Conservation (phyloP, 805 yeast genomes). For the Wickerhamomyces strasburgensis region DNA sequence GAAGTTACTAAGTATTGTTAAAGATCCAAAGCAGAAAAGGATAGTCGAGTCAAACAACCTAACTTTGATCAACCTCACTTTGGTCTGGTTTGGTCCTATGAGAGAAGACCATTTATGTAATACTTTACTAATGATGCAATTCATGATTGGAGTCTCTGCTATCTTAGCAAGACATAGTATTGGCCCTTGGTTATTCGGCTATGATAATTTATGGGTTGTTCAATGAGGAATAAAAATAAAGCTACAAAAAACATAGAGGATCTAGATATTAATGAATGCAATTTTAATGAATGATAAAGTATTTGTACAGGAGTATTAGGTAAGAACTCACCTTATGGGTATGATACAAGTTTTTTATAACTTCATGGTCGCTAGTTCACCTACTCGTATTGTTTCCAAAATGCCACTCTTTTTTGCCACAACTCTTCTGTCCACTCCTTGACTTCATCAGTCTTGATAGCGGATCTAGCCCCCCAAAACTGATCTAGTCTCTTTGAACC, state of each 20-base stretch:
- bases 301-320: too few species aligned
- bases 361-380: not conserved
- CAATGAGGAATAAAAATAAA: slow-evolving; percentile 9
- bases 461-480: slow-evolving; percentile 56
- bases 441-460: slow-evolving; percentile 70
- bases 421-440: slow-evolving; percentile 62
- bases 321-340: too few species aligned
- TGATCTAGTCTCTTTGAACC: slow-evolving; percentile 58
- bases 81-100: slow-evolving; percentile 88
- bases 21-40: slow-evolving; percentile 22
- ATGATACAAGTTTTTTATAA: too few species aligned
- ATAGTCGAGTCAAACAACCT: slow-evolving; percentile 43
- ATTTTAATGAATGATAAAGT: too few species aligned
- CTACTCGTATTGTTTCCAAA: slow-evolving; percentile 29
- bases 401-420: slow-evolving; percentile 39
- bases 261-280: not conserved
- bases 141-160: slow-evolving; percentile 59
- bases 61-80: slow-evolving; percentile 77
- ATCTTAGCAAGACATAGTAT: slow-evolving; percentile 72
- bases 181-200: slow-evolving; percentile 84
- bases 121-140: slow-evolving; percentile 56
- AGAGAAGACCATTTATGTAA: slow-evolving; percentile 75
- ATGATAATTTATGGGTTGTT: slow-evolving; percentile 62
- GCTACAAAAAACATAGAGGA: not conserved
- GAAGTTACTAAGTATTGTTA: slow-evolving; percentile 41